Percentiles rank a stretch among this genome's conserved stretches.
phyloP scores from a whole-genome alignment of 2,329 filamentous ascomycete species.

The Aspergillus eucalypticola region DNA sequence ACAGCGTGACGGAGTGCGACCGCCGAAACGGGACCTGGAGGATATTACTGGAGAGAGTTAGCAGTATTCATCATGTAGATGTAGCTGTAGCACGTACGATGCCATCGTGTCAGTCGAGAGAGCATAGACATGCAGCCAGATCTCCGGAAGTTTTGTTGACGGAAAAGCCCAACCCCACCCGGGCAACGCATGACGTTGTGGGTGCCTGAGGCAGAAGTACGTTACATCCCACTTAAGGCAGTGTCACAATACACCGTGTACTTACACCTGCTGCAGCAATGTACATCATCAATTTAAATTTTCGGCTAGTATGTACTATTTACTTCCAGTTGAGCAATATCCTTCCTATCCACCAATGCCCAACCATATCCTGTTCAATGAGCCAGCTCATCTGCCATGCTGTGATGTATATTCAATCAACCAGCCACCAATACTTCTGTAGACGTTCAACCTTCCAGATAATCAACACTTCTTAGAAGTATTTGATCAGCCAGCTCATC shows the following conservation, averaged over 20 bases:
- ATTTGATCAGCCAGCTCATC: too few relatives aligned
- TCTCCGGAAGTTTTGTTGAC: conserved; percentile 31
- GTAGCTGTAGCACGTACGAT: conserved; percentile 30
- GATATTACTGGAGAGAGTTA: conserved; percentile 41
- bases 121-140: conserved; percentile 10
- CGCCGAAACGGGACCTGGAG: conserved; percentile 85
- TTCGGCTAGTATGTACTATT: background rate
- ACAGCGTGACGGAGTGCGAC: conserved; percentile 75
- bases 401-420: too few relatives aligned
- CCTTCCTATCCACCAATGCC: background rate
- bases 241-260: background rate
- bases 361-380: background rate
- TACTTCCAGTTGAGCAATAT: background rate
- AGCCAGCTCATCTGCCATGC: too few relatives aligned
- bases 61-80: background rate
- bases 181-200: conserved; percentile 13
- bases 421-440: too few relatives aligned
- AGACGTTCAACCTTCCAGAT: too few relatives aligned
- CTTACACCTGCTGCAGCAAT: background rate
- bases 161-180: conserved; percentile 27
- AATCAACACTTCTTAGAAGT: too few relatives aligned
- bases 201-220: background rate
- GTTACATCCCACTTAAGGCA: background rate
- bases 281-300: background rate
- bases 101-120: conserved; percentile 30